Evolutionary conservation across 2,329 filamentous ascomycete species (phyloP), one percentile per base, ranked within the genome.

Genomic region (Didymella lethalis): DNA sequence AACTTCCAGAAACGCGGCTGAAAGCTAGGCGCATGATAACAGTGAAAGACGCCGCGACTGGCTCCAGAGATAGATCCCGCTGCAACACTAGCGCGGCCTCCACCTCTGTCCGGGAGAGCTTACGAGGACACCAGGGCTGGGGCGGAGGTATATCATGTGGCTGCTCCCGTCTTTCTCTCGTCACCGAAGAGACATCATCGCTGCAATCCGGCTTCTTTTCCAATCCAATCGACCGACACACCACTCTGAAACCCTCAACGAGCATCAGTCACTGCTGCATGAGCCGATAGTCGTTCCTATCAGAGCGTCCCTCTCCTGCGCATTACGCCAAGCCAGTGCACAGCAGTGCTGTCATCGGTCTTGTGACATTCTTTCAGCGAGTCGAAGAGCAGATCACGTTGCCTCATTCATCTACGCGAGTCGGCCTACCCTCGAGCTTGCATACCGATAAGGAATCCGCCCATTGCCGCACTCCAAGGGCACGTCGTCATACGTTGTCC

Each of bases 71-170:
- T 67, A 67, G 68, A 57, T 66, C 63, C 64, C 67, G 66, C 64
- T 63, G 66, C 61, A 57, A 61, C 56, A 48, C 57, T 63, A 61
- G 64, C 64, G 68, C 67, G 66, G 62, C 66, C 66, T 71, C 64
- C 66, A 64, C 65, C 66, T 70, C 59, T 63, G 57, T 55, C 54
- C 28, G 57, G 54, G 60, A 59, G 63, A 20, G 64, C 67, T 71
- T 64, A 63, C 60, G 59, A 52, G 57, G 62, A 52, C 50, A 60
- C 62, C 66, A 65, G 69, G 71, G 65, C 65, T 54, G 48, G 57
- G 65, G 60, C 54, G 70, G 68, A 71, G 61, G 61, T 76, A 77
- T 76, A 76, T 76, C 72, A 75, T 55, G 63, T 53, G 59, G 64
- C 54, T 53, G 47, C 56, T 57, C 71, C 67, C 59, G 46, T 43